These are phyloP conservation scores for Pichia heedii DNA, from an alignment of 805 yeast species.

Conservation along the genomic window DNA sequence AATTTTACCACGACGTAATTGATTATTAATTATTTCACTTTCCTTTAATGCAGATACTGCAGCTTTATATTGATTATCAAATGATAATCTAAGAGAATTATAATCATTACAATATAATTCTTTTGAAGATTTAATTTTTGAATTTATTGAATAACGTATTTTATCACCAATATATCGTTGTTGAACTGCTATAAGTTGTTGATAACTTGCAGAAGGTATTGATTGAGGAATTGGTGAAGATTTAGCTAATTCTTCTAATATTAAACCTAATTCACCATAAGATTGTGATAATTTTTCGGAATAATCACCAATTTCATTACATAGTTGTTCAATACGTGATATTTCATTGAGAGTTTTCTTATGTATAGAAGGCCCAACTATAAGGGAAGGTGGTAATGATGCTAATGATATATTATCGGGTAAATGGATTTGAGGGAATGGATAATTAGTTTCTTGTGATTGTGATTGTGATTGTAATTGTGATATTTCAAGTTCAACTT, in stretches of 20 bases:
- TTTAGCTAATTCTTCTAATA: background rate
- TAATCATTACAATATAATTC: background rate
- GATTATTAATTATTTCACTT: background rate
- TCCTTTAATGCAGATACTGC: background rate
- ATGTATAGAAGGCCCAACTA: background rate
- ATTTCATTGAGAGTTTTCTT: background rate
- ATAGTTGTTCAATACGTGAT: background rate
- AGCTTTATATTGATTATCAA: background rate
- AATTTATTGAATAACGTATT: background rate
- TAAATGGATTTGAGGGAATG: background rate
- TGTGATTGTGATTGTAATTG: background rate
- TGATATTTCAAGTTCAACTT: too few species aligned
- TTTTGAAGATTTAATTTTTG: too few species aligned
- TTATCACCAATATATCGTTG: background rate
- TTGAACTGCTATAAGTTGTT: background rate
- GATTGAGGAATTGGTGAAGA: background rate
- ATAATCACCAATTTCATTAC: background rate
- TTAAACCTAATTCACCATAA: background rate
- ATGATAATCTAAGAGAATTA: background rate
- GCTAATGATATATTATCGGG: background rate
- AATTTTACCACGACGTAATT: background rate
- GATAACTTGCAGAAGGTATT: background rate
- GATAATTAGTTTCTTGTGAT: too few species aligned
- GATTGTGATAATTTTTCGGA: background rate
- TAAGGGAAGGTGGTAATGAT: background rate